Evolutionary conservation across 129 eudicot genomes (phyloP).

Genomic region (Artemisia annua): DNA sequence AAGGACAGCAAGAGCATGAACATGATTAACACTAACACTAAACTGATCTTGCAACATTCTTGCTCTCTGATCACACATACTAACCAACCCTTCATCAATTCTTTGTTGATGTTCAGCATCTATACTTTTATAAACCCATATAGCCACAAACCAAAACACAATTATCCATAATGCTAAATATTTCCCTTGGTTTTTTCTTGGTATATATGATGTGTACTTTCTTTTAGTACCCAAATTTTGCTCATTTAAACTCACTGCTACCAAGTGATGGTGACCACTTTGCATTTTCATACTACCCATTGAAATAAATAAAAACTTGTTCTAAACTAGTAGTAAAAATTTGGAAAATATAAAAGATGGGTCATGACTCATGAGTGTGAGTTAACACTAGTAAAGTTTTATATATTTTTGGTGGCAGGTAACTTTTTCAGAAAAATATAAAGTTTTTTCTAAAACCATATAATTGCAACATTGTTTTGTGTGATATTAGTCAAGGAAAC

Average conservation of each 20-base stretch:
- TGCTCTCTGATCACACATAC: slow-evolving; percentile 89
- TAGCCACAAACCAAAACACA: slow-evolving; percentile 27
- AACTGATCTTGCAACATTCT: slow-evolving; percentile 91
- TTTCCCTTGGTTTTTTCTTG: slow-evolving; percentile 38
- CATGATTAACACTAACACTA: slow-evolving; percentile 80
- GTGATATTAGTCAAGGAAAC: slow-evolving; percentile 44
- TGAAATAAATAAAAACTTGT: not conserved
- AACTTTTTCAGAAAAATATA: slow-evolving; percentile 44
- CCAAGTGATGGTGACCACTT: slow-evolving; percentile 49
- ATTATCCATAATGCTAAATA: slow-evolving; percentile 45
- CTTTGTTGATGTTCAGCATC: slow-evolving; percentile 57
- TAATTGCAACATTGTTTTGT: slow-evolving; percentile 53
- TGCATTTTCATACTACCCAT: slow-evolving; percentile 55
- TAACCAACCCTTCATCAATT: slow-evolving; percentile 66
- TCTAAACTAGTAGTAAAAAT: no score
- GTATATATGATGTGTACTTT: slow-evolving; percentile 35
- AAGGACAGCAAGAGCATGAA: slow-evolving; percentile 80
- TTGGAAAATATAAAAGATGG: no score
- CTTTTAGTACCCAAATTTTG: slow-evolving; percentile 48
- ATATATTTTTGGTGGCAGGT: slow-evolving; percentile 31
- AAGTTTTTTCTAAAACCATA: slow-evolving; percentile 40
- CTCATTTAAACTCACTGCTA: slow-evolving; percentile 64
- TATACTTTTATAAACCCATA: slow-evolving; percentile 32
- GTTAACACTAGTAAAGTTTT: slow-evolving; percentile 19
- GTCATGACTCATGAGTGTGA: no score